These are phyloP conservation scores for Mucor velutinosus DNA, from an alignment of 371 early-diverging fungal genomes.

Conservation along the genomic window DNA sequence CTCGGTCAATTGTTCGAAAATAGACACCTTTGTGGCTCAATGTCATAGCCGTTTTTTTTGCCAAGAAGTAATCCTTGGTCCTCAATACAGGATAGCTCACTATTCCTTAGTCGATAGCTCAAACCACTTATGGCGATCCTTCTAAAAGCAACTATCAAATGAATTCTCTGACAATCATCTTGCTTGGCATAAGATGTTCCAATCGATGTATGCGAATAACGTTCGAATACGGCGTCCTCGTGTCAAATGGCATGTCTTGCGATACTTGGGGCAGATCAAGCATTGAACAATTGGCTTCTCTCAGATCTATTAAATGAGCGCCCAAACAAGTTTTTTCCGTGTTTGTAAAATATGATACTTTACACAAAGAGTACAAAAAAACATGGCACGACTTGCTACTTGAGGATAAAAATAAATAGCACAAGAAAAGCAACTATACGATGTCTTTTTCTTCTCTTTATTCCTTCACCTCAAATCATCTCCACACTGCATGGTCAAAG, in stretches of 20 bases:
- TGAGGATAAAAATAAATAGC: slow-evolving; percentile 3
- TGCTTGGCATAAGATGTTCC: too few relatives aligned
- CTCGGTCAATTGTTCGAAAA: neutral
- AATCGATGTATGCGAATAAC: too few relatives aligned
- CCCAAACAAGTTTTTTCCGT: neutral
- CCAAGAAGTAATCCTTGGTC: neutral
- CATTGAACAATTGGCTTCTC: neutral
- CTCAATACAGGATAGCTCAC: neutral
- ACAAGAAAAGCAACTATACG: neutral
- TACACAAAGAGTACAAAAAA: slow-evolving; percentile 4
- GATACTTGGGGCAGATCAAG: neutral
- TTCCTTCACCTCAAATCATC: neutral
- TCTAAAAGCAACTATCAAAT: neutral
- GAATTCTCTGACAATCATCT: neutral
- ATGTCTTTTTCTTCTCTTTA: neutral
- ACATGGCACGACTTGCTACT: slow-evolving; percentile 8
- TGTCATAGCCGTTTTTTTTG: neutral
- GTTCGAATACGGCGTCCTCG: too few relatives aligned
- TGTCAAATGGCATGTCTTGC: neutral
- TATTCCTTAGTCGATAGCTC: neutral
- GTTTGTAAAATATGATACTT: neutral
- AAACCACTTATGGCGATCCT: neutral
- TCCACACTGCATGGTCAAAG: neutral
- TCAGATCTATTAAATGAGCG: neutral
- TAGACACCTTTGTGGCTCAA: neutral